Evolutionary conservation across 306 rosid genomes (phyloP).

Genomic region (Senna siamea): DNA sequence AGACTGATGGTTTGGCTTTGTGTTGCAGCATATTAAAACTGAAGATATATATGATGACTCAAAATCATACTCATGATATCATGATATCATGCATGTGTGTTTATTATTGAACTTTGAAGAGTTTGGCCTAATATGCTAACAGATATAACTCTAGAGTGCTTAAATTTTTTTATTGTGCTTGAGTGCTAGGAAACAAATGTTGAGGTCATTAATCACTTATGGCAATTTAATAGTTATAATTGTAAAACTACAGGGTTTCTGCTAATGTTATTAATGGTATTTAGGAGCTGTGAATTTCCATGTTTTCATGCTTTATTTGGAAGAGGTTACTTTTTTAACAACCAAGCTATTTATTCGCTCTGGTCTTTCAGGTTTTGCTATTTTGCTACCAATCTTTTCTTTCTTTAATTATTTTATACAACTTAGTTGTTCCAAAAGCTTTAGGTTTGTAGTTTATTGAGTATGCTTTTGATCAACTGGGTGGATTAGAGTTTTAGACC

Average conservation of each 20-base stretch:
- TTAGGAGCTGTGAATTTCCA: conserved; percentile 7
- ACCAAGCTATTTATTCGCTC: conserved; percentile 6
- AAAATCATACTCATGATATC: conserved; percentile 38
- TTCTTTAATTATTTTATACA: background rate
- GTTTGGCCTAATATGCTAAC: background rate
- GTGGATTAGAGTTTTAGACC: background rate
- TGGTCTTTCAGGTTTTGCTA: background rate
- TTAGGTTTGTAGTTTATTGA: background rate
- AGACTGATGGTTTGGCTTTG: conserved; percentile 33
- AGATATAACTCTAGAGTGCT: conserved; percentile 18
- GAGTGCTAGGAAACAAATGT: conserved; percentile 5
- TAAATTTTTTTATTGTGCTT: conserved; percentile 14
- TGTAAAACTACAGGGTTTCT: background rate
- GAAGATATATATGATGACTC: conserved; percentile 83
- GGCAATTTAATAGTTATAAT: background rate
- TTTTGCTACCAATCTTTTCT: conserved; percentile 11
- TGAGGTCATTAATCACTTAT: background rate
- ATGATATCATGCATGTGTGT: conserved; percentile 20
- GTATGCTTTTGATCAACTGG: conserved; percentile 8
- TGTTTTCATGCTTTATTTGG: background rate
- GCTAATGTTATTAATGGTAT: background rate
- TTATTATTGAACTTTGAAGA: background rate
- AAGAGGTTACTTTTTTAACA: background rate
- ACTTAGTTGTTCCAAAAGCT: conserved; percentile 4
- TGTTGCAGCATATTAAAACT: conserved; percentile 68